These are phyloP conservation scores for Fraxinus nigra DNA, from an alignment of 305 asterid species.

Conservation along the genomic window DNA sequence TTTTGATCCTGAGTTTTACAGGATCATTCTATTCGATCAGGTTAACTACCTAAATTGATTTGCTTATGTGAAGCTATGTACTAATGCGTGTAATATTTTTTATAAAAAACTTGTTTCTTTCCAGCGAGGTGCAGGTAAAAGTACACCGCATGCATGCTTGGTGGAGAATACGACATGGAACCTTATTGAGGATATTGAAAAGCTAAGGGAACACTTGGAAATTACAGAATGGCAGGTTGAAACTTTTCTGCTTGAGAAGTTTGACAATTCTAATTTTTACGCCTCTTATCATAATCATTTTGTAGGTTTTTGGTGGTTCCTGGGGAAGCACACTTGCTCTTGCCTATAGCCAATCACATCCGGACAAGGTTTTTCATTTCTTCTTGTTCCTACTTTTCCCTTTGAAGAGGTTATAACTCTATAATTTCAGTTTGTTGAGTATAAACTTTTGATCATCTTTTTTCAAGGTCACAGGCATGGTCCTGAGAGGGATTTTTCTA, in stretches of 20 bases:
- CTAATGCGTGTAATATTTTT: neutral
- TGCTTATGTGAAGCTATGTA: slow-evolving; percentile 22
- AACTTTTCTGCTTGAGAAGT: neutral
- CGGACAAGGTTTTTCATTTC: slow-evolving; percentile 64
- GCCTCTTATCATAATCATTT: slow-evolving; percentile 30
- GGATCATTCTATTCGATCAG: slow-evolving; percentile 91
- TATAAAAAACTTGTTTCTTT: slow-evolving; percentile 16
- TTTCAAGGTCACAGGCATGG: slow-evolving; percentile 79
- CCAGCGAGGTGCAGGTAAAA: slow-evolving; percentile 98
- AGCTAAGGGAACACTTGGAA: slow-evolving; percentile 68
- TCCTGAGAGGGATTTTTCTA: slow-evolving; percentile 86
- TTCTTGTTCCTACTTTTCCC: slow-evolving; percentile 12
- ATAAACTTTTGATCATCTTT: slow-evolving; percentile 7
- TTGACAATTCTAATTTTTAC: slow-evolving; percentile 8
- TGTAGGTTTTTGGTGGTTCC: slow-evolving; percentile 96
- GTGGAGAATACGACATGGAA: slow-evolving; percentile 90
- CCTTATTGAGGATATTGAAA: slow-evolving; percentile 81
- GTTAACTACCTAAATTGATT: slow-evolving; percentile 33
- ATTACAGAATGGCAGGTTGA: slow-evolving; percentile 94
- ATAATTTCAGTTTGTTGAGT: neutral
- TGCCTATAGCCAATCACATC: slow-evolving; percentile 83
- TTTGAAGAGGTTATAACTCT: neutral
- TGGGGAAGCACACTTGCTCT: slow-evolving; percentile 99
- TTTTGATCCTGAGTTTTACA: slow-evolving; percentile 77
- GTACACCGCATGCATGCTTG: slow-evolving; percentile 92